phyloP scores from a whole-genome alignment of 371 early-diverging fungal genomes.

The Parasitella parasitica region DNA sequence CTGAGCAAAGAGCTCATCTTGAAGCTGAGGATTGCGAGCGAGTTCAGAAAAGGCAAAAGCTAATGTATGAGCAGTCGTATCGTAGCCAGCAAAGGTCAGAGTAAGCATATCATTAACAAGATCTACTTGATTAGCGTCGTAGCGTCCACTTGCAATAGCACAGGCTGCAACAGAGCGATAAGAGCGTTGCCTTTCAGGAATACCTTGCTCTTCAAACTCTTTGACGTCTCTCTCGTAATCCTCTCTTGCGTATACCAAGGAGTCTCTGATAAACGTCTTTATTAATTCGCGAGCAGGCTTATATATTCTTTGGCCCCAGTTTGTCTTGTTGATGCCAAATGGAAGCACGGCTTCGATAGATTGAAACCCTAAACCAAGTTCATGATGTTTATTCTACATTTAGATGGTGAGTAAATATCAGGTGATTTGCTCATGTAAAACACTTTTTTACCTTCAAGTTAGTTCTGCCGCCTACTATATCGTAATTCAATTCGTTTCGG shows the following conservation, averaged over 20 bases:
- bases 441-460: slow-evolving; percentile 37
- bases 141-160: slow-evolving; percentile 39
- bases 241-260: slow-evolving; percentile 26
- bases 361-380: slow-evolving; percentile 46
- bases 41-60: slow-evolving; percentile 47
- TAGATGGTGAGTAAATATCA: not conserved
- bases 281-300: slow-evolving; percentile 37
- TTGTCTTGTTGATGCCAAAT: slow-evolving; percentile 42
- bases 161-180: slow-evolving; percentile 43
- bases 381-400: slow-evolving; percentile 32
- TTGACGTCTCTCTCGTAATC: slow-evolving; percentile 16
- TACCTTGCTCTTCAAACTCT: slow-evolving; percentile 1
- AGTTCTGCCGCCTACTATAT: slow-evolving; percentile 35
- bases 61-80: slow-evolving; percentile 49
- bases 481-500: slow-evolving; percentile 38
- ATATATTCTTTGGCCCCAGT: slow-evolving; percentile 42
- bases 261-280: slow-evolving; percentile 39
- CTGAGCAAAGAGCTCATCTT: slow-evolving; percentile 38
- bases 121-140: slow-evolving; percentile 23
- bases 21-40: slow-evolving; percentile 40
- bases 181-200: slow-evolving; percentile 7
- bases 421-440: not conserved
- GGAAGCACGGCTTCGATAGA: slow-evolving; percentile 47
- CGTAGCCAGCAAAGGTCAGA: slow-evolving; percentile 50
- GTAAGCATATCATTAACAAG: slow-evolving; percentile 43